These are phyloP conservation scores for Backusella macrospora DNA, from an alignment of 192 early-diverging fungal species.

Conservation along the genomic window DNA sequence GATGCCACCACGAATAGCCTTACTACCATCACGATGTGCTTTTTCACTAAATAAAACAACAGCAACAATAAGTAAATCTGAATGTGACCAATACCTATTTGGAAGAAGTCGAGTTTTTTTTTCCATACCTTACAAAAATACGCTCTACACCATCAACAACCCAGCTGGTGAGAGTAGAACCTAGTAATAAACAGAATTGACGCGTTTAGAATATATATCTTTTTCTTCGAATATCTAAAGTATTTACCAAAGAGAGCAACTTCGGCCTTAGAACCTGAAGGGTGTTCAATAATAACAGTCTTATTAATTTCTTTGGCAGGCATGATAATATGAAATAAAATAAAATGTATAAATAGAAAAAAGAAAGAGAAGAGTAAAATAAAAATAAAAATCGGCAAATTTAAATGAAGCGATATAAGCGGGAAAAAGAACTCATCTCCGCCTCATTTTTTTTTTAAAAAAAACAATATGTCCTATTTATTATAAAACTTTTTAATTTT, in stretches of 20 bases:
- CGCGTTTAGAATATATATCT: slow-evolving; percentile 2
- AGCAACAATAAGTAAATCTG: neutral
- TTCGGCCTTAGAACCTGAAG: slow-evolving; percentile 33
- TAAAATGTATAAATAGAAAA: slow-evolving; percentile 15
- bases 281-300: slow-evolving; percentile 25
- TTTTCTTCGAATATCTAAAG: slow-evolving; percentile 11
- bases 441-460: slow-evolving; percentile 6
- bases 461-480: neutral
- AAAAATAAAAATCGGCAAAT: neutral
- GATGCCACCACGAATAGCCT: slow-evolving; percentile 91
- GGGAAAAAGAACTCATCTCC: neutral
- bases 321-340: slow-evolving; percentile 25
- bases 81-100: neutral
- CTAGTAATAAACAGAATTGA: slow-evolving; percentile 36
- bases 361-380: neutral
- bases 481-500: neutral
- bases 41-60: slow-evolving; percentile 53
- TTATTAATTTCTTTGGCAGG: slow-evolving; percentile 28
- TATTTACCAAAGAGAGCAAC: slow-evolving; percentile 31
- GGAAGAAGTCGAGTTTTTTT: neutral
- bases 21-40: slow-evolving; percentile 84
- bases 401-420: neutral
- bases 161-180: slow-evolving; percentile 95
- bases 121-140: slow-evolving; percentile 79
- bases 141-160: slow-evolving; percentile 71